Percentiles rank a stretch among this genome's conserved stretches.
Conservation (phyloP, 2,329 filamentous ascomycete genomes). For the Periconia sp. region DNA sequence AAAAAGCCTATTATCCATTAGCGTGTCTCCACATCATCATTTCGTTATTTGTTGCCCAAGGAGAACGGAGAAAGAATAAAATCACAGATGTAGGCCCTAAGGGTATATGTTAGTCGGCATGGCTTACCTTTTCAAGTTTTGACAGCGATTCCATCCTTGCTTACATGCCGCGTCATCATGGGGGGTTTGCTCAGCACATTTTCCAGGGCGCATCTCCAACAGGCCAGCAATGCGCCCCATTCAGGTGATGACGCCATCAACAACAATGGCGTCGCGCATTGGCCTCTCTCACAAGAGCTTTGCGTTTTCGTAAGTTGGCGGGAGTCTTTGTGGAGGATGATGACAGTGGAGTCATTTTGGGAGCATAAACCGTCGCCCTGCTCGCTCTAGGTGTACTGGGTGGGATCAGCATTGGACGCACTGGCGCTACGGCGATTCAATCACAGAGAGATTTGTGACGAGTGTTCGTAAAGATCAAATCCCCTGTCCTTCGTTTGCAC, state of each 20-base stretch:
- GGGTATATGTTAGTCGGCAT: neutral
- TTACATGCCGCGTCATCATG: slow-evolving; percentile 55
- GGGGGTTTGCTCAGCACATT: slow-evolving; percentile 52
- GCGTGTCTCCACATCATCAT: neutral
- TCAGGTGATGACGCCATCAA: slow-evolving; percentile 34
- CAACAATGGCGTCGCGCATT: slow-evolving; percentile 47
- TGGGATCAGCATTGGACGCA: neutral
- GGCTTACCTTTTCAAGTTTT: slow-evolving; percentile 38
- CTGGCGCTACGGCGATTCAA: no score
- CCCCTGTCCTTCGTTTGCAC: no score
- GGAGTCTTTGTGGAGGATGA: slow-evolving; percentile 45
- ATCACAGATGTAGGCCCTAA: neutral
- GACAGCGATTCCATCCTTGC: slow-evolving; percentile 51
- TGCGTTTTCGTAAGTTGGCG: slow-evolving; percentile 56
- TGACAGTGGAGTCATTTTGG: no score
- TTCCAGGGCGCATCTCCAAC: slow-evolving; percentile 58
- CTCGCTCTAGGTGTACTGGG: neutral
- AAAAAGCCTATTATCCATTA: slow-evolving; percentile 22
- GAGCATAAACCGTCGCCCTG: neutral
- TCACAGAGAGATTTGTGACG: no score
- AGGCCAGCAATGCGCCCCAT: slow-evolving; percentile 58
- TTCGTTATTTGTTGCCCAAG: neutral
- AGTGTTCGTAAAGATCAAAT: no score
- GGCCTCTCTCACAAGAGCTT: slow-evolving; percentile 56
- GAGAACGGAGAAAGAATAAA: neutral